Base-by-base conservation (phyloP, 1,284 basidiomycete species). In the Boletus hoseneyae region DNA sequence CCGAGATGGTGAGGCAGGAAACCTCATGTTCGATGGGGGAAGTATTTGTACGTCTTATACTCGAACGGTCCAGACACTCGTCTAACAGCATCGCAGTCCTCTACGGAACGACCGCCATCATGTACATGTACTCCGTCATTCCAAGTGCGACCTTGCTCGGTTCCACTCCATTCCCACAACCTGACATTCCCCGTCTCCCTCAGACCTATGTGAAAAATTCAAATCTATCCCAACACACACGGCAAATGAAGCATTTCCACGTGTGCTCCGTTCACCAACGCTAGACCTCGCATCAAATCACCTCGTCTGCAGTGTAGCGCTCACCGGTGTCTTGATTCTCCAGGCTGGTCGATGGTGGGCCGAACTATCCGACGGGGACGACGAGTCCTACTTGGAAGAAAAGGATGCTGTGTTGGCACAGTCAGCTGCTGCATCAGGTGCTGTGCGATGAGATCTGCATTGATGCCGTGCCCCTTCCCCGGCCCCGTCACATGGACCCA, bases 21-120 rank as follows among this genome's bases (percentile, higher is more conserved):
- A 91, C 66, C 72, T 91, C 60, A 90, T 91, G 88, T 91, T 91
- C 62, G 88, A 91, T 59, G 88, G 88, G 19, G 89, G 83, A 38
- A 90, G 88, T 64, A 83, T 90, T 59, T 87, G 88, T 90, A 56
- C 65, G 86, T 54, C 16, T 25, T 27, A 36, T 32, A 21, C 10
- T 18, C 10, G 21, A n/a, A 13, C 13, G 2, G 7, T 18, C 33
- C 37, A 7, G 4, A 4, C 44, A 5, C 23, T n/a, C 19, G 12
- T 48, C 44, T 48, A 21, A 42, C 21, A 5, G 4, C 34, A 23
- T 45, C 36, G 13, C 63, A 91, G 88, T 91, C 67, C 71, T 91
- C 52, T 90, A 88, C 60, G 76, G 76, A 38, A 83, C 78, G 16
- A 81, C 85, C 25, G 72, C 83, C 47, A 71, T 74, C 50, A 78